Base-by-base conservation (phyloP, 2,329 filamentous ascomycete species). In the Cercospora janseana region DNA sequence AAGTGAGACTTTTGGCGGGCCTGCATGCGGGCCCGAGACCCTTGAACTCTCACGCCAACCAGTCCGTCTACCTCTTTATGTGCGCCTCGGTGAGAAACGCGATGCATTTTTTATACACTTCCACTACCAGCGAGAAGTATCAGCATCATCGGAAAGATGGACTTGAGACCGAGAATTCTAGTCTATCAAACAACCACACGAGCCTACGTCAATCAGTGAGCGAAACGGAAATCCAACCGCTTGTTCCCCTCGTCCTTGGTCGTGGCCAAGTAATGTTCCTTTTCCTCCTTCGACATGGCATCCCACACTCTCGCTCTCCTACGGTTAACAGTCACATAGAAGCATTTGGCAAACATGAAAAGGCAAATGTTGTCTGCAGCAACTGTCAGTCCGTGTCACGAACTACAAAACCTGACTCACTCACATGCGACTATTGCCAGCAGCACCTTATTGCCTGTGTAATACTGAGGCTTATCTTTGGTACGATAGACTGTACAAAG, bases 401-500 rank as follows among this genome's bases (percentile, higher is more conserved):
- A 21, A 21, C 34, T 7, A 16, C 34, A 21, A 38, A 38, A 7
- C 13, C 18, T 21, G 34, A 6, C 5, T 21, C 9, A 38, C 34
- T 21, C 10, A 58, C 28, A 46, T 16, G 43, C 28, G 21, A 73
- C 73, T 44, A 83, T 72, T 0, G 63, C 74, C 40, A 85, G 71
- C 1, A 83, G 63, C 0, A 75, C 70, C 32, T 70, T 73, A 52
- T 84, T 82, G 0, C 81, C 81, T 0, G 71, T 69, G 2, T 70
- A 68, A 51, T 83, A 82, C 4, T 74, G 64, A 0, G 79, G 79
- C 46, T 74, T 73, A 56, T 84, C 80, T 26, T 78, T 69, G 1
- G 77, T 70, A 2, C 74, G 68, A 59, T 82, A 82, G 12, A 82
- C 77, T 57, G 59, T 45, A 26, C n/a, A 23, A 24, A 21, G 29